Base-by-base conservation (phyloP, 179 eudicot species). In the Beta corolliflora region DNA sequence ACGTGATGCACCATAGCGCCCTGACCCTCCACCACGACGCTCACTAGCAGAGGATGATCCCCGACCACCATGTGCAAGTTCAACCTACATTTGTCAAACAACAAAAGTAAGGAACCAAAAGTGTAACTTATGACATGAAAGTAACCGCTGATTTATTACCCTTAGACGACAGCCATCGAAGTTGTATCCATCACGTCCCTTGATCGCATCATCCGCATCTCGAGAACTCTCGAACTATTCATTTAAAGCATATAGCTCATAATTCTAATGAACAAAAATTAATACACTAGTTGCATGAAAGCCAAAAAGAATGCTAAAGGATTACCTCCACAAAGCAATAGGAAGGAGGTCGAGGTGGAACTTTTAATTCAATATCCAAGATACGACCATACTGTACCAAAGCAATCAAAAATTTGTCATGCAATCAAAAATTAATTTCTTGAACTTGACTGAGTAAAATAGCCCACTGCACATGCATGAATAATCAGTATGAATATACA, bases 121-220 rank as follows among this genome's bases (percentile, higher is more conserved):
- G 1, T 14, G 25, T 46, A 71, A 70, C 23, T 44, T 52, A 59
- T 48, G 46, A 77, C 63, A 73, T 75, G 7, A 65, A 71, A 78
- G 44, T 0, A n/a, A 15, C 44, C 64, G 16, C 41, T 5, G 3
- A 59, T 3, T 53, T 80, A 79, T 88, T 89, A 96, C 98, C 98
- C 99, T 93, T 75, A 96, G 79, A 71, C 97, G 94, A 82, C 97
- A 91, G 48, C 98, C 99, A 75, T 94, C 98, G 83, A 94, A 94
- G 82, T 94, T 96, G 81, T 96, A 96, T 81, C 98, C 98, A 93
- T 96, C 99, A 77, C 99, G 94, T 16, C 99, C 99, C 88, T 92
- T 88, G 77, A 94, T 94, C 36, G 99, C 99, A 84, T 96, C 99
- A 71, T 96, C 98, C 1, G 99, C 99, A 89, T 96, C 98, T 78